A percentile compares a stretch with the other conserved stretches of the same genome.
These are phyloP conservation scores for Hibiscus trionum DNA, from an alignment of 345 rosid species.

Conservation along the genomic window DNA sequence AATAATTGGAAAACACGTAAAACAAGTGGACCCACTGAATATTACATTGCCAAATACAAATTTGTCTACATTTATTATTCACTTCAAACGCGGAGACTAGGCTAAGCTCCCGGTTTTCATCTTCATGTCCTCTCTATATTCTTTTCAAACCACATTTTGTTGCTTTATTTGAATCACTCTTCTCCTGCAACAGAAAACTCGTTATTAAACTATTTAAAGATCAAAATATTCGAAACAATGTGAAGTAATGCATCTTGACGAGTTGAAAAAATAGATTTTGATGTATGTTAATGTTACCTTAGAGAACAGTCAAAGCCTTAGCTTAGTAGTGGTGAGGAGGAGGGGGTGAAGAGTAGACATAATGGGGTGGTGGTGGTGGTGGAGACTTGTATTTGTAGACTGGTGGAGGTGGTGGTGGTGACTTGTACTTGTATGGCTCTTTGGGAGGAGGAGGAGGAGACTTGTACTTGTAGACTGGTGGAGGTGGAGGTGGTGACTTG, in stretches of 20 bases:
- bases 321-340: slow-evolving; percentile 57
- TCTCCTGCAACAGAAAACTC: neutral
- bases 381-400: slow-evolving; percentile 16
- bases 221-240: neutral
- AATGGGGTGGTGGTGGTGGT: slow-evolving; percentile 17
- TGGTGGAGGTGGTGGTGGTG: neutral
- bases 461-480: neutral
- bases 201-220: neutral
- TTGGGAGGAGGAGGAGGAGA: neutral
- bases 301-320: neutral
- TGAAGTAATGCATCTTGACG: neutral
- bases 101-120: neutral
- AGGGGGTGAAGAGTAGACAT: slow-evolving; percentile 32
- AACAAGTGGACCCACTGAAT: neutral
- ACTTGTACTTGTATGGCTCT: neutral
- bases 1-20: neutral
- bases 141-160: neutral
- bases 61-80: neutral
- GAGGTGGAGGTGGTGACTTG: neutral
- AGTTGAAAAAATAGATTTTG: neutral
- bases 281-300: neutral
- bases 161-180: neutral
- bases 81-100: neutral
- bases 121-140: neutral
- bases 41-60: neutral